Percentiles rank a stretch among this genome's conserved stretches.
Evolutionary conservation across 140 eudicot species (phyloP).

Genomic region (Stevia rebaudiana): DNA sequence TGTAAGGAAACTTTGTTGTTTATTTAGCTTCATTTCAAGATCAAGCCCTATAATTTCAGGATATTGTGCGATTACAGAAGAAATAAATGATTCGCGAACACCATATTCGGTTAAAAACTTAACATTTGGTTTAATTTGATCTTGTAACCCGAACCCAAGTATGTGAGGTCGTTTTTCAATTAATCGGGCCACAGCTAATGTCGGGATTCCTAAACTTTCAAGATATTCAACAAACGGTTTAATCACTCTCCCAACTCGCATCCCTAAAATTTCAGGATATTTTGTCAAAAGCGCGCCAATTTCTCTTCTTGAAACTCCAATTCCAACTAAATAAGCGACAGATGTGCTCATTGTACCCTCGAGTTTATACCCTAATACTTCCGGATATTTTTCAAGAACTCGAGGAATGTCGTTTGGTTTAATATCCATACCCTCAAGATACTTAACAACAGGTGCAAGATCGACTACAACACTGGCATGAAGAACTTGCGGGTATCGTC

Average conservation of each 20-base stretch:
- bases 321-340: constrained; percentile 88
- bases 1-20: constrained; percentile 44
- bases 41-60: constrained; percentile 85
- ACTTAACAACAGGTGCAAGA: constrained; percentile 78
- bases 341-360: constrained; percentile 99
- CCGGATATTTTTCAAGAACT: constrained; percentile 85
- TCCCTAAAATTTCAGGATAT: constrained; percentile 82
- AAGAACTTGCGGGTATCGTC: constrained; percentile 85
- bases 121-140: constrained; percentile 67
- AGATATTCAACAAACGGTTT: constrained; percentile 92
- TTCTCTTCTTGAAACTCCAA: constrained; percentile 93
- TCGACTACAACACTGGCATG: constrained; percentile 67
- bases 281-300: constrained; percentile 69
- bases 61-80: constrained; percentile 72
- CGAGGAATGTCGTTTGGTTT: constrained; percentile 69
- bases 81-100: constrained; percentile 49
- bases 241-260: constrained; percentile 85
- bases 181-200: constrained; percentile 70
- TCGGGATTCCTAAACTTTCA: constrained; percentile 71
- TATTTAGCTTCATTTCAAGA: constrained; percentile 40
- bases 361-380: constrained; percentile 88
- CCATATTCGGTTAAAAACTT: constrained; percentile 44
- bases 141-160: constrained; percentile 73
- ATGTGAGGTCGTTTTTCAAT: constrained; percentile 85
- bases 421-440: constrained; percentile 85